These are phyloP conservation scores for Spinacia oleracea DNA, from an alignment of 179 eudicot genomes.

Conservation along the genomic window DNA sequence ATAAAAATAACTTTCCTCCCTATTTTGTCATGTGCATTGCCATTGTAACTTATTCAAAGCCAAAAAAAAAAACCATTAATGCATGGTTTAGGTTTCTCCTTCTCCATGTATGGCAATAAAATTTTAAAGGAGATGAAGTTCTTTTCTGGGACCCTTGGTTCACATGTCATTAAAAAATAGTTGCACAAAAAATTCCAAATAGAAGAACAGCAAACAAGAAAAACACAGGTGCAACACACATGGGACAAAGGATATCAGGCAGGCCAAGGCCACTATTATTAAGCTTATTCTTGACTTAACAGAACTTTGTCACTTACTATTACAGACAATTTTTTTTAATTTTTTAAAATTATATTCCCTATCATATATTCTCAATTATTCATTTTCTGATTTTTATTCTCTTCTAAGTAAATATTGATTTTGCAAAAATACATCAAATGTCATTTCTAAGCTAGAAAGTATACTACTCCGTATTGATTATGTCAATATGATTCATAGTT, in stretches of 20 bases:
- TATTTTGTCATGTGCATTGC: too few relatives aligned
- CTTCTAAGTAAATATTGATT: background rate
- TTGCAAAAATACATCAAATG: background rate
- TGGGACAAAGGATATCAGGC: constrained; percentile 20
- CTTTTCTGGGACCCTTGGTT: constrained; percentile 19
- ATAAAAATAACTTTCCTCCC: too few relatives aligned
- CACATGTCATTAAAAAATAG: constrained; percentile 29
- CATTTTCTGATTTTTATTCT: background rate
- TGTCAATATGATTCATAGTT: too few relatives aligned
- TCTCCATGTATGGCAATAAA: background rate
- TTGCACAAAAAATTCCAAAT: constrained; percentile 6
- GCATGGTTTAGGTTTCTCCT: background rate
- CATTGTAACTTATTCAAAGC: too few relatives aligned
- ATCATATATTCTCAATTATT: background rate
- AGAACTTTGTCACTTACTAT: constrained; percentile 16
- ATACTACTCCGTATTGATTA: too few relatives aligned
- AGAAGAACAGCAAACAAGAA: background rate
- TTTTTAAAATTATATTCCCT: constrained; percentile 23
- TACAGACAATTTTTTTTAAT: constrained; percentile 11
- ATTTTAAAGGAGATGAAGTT: background rate
- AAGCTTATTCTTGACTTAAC: constrained; percentile 23
- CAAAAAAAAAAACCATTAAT: too few relatives aligned
- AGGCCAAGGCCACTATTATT: too few relatives aligned
- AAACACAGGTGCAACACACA: constrained; percentile 17
- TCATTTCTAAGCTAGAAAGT: background rate